Base-by-base conservation (phyloP, 441 rosid species). In the Dalechampia spathulata region DNA sequence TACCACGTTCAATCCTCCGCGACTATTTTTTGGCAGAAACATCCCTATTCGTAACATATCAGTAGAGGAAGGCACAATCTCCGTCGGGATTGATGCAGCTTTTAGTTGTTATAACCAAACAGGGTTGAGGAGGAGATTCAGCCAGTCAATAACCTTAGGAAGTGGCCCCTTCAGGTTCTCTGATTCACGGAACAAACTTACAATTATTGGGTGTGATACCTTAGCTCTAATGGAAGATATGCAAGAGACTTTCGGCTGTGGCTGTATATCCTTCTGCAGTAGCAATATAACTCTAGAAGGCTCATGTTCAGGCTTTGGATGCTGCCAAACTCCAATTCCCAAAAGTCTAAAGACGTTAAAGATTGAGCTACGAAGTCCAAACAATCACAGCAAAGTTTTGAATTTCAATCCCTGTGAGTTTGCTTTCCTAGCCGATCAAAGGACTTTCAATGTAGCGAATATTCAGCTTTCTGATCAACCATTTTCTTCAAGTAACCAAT, bases 171-270 rank as follows among this genome's bases (percentile, higher is more conserved):
- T 49, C 62, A 10, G 13, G 32, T 43, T 67, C 14, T 67, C 71
- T 2, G 19, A 55, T 49, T 7, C 57, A 0, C 37, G 25, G 0
- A 67, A 67, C 62, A 56, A 47, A 52, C 60, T 67, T 28, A 61
- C 62, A 2, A 61, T 20, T 36, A 40, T 61, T n/a, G 71, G 71
- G 0, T 67, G 71, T 27, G 66, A 67, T 46, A 61, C 66, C 14
- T 0, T 55, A 27, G 52, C 23, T 16, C 5, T 61, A 2, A 3
- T 67, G 32, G 0, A 2, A 5, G n/a, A 67, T 2, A 0, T 0
- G 0, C 0, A 14, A 2, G 20, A 0, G 1, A 61, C 25, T 7
- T 67, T 55, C 20, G 55, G 46, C 1, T 39, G 53, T 9, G 64
- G 63, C 12, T 65, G 70, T 23, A 0, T 65, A n/a, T 46, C 64